Conservation (phyloP, 331 rosid genomes). For the Arachis monticola region DNA sequence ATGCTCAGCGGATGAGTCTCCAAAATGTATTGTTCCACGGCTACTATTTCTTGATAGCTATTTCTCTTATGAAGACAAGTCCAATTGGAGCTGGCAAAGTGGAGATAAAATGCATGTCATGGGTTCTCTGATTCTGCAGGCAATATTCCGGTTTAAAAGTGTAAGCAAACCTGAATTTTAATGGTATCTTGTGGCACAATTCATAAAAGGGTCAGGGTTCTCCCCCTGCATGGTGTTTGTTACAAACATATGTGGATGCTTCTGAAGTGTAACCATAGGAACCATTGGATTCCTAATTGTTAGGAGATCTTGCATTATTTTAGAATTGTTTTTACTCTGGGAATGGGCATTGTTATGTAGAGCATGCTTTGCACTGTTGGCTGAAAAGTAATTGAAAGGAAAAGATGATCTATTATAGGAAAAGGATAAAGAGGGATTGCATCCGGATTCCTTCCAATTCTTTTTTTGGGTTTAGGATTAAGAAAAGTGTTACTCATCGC, state of each 20-base stretch:
- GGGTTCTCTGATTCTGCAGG: conserved; percentile 90
- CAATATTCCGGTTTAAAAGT: conserved; percentile 70
- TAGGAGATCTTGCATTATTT: neutral
- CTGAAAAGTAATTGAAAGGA: neutral
- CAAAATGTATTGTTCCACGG: conserved; percentile 76
- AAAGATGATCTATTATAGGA: no score
- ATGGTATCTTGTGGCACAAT: conserved; percentile 23
- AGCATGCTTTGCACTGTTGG: conserved; percentile 8
- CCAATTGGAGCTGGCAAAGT: conserved; percentile 75
- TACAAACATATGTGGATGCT: neutral
- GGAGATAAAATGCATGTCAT: conserved; percentile 66
- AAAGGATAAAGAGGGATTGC: no score
- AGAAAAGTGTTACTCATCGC: no score
- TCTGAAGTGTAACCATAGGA: neutral
- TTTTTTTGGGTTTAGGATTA: no score
- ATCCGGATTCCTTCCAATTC: no score
- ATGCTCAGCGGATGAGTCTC: conserved; percentile 59
- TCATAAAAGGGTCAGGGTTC: neutral
- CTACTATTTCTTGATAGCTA: conserved; percentile 81
- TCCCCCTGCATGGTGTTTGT: neutral
- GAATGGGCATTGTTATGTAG: neutral
- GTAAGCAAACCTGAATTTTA: conserved; percentile 58
- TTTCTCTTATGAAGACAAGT: conserved; percentile 63
- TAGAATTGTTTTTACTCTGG: conserved; percentile 15
- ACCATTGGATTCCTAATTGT: conserved; percentile 4